Conservation (phyloP, 768 basidiomycete species). For the Hydnomerulius pinastri region DNA sequence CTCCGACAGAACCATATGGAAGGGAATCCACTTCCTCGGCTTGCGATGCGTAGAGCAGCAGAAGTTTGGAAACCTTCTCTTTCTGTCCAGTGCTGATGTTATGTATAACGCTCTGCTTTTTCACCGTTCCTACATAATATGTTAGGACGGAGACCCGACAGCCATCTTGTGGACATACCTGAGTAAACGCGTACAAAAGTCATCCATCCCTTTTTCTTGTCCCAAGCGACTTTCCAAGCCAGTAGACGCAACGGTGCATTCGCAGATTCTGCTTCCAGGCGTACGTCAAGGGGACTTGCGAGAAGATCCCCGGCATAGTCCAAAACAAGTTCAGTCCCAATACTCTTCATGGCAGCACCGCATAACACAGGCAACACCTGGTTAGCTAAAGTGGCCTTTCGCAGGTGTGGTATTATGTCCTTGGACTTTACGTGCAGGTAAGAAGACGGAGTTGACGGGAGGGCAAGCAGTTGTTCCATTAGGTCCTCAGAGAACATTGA, state of each 20-base stretch:
- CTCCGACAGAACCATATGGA: conserved; percentile 81
- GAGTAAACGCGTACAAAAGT: conserved; percentile 90
- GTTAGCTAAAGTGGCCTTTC: conserved; percentile 63
- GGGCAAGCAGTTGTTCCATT: conserved; percentile 67
- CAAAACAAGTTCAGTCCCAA: conserved; percentile 81
- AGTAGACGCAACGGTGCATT: conserved; percentile 61
- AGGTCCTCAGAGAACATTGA: conserved; percentile 80
- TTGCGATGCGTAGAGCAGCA: conserved; percentile 78
- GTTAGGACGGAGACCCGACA: background rate
- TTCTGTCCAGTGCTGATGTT: conserved; percentile 70
- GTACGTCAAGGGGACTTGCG: conserved; percentile 73
- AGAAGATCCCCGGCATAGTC: conserved; percentile 81
- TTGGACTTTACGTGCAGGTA: conserved; percentile 62
- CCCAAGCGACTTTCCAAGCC: conserved; percentile 91
- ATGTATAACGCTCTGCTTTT: conserved; percentile 56
- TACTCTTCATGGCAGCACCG: conserved; percentile 77
- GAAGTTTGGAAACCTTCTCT: conserved; percentile 73
- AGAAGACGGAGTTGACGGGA: conserved; percentile 57
- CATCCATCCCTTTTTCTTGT: conserved; percentile 86
- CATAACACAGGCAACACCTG: conserved; percentile 79
- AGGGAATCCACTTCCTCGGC: conserved; percentile 76
- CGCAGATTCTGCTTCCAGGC: conserved; percentile 42
- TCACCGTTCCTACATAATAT: conserved; percentile 55
- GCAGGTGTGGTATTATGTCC: conserved; percentile 62
- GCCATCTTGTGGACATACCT: conserved; percentile 44